phyloP scores from a whole-genome alignment of 768 basidiomycete genomes.

The Trametes cingulata region DNA sequence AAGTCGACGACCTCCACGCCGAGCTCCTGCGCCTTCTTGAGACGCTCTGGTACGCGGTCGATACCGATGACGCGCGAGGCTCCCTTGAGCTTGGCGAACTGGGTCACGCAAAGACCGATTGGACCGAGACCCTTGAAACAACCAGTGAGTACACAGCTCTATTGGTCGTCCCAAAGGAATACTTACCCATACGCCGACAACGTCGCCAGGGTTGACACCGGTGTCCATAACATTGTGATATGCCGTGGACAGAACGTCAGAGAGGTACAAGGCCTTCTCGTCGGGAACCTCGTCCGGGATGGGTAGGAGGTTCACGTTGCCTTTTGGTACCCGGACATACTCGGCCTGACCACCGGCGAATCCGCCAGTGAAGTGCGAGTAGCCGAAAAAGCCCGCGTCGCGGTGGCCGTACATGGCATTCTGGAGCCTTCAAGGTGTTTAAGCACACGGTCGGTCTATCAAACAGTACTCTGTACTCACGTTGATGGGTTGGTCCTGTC shows the following conservation, averaged over 20 bases:
- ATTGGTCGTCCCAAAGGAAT: neutral
- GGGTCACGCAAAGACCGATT: conserved; percentile 60
- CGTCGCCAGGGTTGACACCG: conserved; percentile 69
- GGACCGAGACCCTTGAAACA: conserved; percentile 57
- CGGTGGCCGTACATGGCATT: conserved; percentile 65
- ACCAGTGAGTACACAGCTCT: neutral
- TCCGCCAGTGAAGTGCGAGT: conserved; percentile 72
- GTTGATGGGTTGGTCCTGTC: conserved; percentile 69
- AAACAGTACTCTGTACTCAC: conserved; percentile 33
- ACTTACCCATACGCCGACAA: conserved; percentile 70
- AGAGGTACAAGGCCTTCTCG: conserved; percentile 59
- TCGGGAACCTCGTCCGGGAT: conserved; percentile 66
- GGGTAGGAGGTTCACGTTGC: conserved; percentile 68
- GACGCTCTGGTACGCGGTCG: conserved; percentile 57
- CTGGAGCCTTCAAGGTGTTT: conserved; percentile 40
- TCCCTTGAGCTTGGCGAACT: conserved; percentile 67
- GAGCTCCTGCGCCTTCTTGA: conserved; percentile 44
- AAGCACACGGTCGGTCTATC: neutral
- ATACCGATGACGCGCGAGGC: conserved; percentile 72
- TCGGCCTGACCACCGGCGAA: conserved; percentile 79
- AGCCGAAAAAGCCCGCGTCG: conserved; percentile 72
- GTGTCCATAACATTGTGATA: conserved; percentile 78
- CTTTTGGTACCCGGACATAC: conserved; percentile 71
- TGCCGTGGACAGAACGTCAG: conserved; percentile 67
- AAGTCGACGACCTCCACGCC: conserved; percentile 63